A percentile compares a stretch with the other conserved stretches of the same genome.
phyloP scores from a whole-genome alignment of 768 basidiomycete species.

The Galerina marginata region DNA sequence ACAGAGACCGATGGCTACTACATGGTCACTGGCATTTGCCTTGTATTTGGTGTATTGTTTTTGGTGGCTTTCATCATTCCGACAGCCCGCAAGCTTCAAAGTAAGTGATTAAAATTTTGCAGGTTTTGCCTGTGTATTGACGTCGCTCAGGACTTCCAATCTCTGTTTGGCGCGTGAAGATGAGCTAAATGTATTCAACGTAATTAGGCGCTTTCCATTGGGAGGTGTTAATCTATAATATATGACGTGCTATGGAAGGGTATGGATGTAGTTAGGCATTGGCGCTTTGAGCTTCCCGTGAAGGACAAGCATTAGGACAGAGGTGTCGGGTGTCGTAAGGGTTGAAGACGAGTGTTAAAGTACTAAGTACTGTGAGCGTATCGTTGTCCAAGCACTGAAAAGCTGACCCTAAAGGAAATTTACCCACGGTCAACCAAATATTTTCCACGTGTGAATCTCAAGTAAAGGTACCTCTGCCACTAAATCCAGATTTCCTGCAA shows the following conservation, averaged over 20 bases:
- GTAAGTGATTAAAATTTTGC: constrained; percentile 47
- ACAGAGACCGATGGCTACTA: constrained; percentile 94
- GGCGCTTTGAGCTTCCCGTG: no score
- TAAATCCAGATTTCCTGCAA: constrained; percentile 38
- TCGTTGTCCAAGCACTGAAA: not conserved
- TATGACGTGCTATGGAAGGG: not conserved
- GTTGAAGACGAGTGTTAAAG: no score
- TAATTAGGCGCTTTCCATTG: constrained; percentile 3
- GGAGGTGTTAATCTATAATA: not conserved
- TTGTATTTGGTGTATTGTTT: constrained; percentile 74
- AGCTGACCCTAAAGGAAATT: constrained; percentile 48
- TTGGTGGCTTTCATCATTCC: constrained; percentile 82
- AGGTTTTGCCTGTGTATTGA: constrained; percentile 13
- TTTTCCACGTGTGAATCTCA: constrained; percentile 46
- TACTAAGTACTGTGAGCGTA: no score
- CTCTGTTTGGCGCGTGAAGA: constrained; percentile 74
- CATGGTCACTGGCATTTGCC: constrained; percentile 78
- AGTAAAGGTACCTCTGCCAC: constrained; percentile 18
- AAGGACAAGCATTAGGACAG: no score
- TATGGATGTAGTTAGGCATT: constrained; percentile 1
- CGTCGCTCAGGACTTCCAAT: constrained; percentile 61
- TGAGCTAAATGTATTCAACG: constrained; percentile 22
- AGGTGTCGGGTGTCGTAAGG: no score
- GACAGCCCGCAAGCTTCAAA: constrained; percentile 84
- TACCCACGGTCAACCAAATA: constrained; percentile 36